Evolutionary conservation across 2,329 filamentous ascomycete species (phyloP).

Genomic region (Beauveria sp.): DNA sequence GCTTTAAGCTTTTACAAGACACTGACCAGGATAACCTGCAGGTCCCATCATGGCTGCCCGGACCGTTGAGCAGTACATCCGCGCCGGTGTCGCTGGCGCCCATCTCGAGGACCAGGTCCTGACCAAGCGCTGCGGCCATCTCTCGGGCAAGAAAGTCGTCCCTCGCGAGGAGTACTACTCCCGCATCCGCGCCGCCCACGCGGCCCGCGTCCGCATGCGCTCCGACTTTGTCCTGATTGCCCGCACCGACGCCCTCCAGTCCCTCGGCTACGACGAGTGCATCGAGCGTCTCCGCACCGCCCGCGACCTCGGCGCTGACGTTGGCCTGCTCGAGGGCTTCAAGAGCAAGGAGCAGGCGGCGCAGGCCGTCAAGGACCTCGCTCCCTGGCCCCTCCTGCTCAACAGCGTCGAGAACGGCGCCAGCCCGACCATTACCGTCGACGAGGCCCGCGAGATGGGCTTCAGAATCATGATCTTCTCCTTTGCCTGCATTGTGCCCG

Average conservation of each 20-base stretch:
- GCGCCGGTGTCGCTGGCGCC: conserved; percentile 49
- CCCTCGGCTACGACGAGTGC: conserved; percentile 50
- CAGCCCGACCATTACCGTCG: conserved; percentile 44
- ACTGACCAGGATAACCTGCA: conserved; percentile 10
- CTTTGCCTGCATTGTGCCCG: conserved; percentile 40
- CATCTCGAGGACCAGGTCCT: conserved; percentile 59
- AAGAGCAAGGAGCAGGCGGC: conserved; percentile 42
- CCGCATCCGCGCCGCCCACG: conserved; percentile 48
- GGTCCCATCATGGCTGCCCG: conserved; percentile 44
- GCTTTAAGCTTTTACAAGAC: background rate
- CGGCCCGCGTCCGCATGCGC: conserved; percentile 38
- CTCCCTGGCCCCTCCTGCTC: conserved; percentile 43
- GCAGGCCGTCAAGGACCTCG: conserved; percentile 37
- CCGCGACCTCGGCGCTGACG: conserved; percentile 48
- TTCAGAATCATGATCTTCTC: conserved; percentile 54
- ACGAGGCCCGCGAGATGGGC: conserved; percentile 47
- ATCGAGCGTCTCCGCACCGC: conserved; percentile 43
- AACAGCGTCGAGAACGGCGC: conserved; percentile 52
- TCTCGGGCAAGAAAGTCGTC: conserved; percentile 56
- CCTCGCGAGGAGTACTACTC: conserved; percentile 39
- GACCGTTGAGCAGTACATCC: conserved; percentile 44
- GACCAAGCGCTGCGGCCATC: conserved; percentile 58
- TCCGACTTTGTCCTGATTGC: conserved; percentile 59
- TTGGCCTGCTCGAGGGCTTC: conserved; percentile 53
- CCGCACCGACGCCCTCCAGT: conserved; percentile 53